Base-by-base conservation (phyloP, 495 filamentous ascomycete genomes). In the Ascodesmis nigricans region DNA sequence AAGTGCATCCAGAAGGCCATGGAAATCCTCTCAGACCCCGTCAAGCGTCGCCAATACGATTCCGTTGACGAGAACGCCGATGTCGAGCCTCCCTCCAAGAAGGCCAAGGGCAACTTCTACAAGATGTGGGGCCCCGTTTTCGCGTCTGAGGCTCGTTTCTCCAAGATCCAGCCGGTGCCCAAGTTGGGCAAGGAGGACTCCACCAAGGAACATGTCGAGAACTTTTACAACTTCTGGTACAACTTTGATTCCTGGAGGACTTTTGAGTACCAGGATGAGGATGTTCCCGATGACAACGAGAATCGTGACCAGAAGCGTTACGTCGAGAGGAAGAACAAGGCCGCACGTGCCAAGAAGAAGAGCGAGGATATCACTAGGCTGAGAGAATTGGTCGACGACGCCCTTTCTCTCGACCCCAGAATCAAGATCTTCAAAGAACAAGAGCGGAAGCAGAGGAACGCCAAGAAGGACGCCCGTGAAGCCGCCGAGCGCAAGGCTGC, bases 181-280 rank as follows among this genome's bases (percentile, higher is more conserved):
- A 54, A 61, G 39, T 68, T 95, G 22, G 75, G 87, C 35, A 67
- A 84, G 54, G 82, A 90, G 27, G 76, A 87, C 44, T 74, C 70
- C 47, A 69, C 71, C 49, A 74, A 80, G 54, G 76, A 90, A 51
- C 74, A 84, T 1, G 84, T 97, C 17, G 78, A 93, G 50, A 58
- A 60, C 36, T 97, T 97, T 63, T 97, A 97, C 66, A 91, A 95
- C 65, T 97, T 93, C 67, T 97, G 78, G 75, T 97, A 92, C 66
- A 82, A 82, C 63, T 87, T 97, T 48, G 90, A 97, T 66, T 83
- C 75, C 56, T 97, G 87, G 87, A 66, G 87, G 31, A 70, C 76
- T 16, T 97, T 97, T 55, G 87, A 97, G 61, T 97, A 97, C 56
- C 77, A 84, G 24, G 90, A 97, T 50, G 87, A 95, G 63, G 87